Conservation (phyloP, 768 basidiomycete genomes). For the Albatrellus ellisii region DNA sequence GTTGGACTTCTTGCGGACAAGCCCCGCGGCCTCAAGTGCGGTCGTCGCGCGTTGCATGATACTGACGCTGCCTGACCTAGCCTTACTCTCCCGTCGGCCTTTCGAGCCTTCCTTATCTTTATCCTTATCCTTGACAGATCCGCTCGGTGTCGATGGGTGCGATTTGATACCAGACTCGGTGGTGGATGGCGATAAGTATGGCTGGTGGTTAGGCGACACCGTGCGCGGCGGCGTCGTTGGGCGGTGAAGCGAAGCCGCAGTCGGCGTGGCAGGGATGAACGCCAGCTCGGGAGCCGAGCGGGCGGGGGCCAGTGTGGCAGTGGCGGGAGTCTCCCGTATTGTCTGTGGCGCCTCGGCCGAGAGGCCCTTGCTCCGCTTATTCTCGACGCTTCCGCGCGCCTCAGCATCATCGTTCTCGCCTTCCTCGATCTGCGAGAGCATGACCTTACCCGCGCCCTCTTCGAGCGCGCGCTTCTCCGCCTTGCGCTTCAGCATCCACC, state of each 20-base stretch:
- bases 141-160: conserved; percentile 56
- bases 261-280: conserved; percentile 71
- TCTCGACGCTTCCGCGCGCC: conserved; percentile 12
- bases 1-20: conserved; percentile 71
- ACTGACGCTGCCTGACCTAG: conserved; percentile 78
- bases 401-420: conserved; percentile 10
- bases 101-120: conserved; percentile 28
- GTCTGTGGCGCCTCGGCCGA: conserved; percentile 5
- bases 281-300: conserved; percentile 48
- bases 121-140: conserved; percentile 45
- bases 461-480: conserved; percentile 46
- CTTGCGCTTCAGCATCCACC: conserved; percentile 93
- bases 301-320: conserved; percentile 20
- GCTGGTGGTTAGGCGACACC: conserved; percentile 23
- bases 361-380: conserved; percentile 2
- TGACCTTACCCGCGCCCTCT: conserved; percentile 17
- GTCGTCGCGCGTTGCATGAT: conserved; percentile 96
- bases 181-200: conserved; percentile 37
- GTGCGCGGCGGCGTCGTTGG: conserved; percentile 43
- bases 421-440: conserved; percentile 4
- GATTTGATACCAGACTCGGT: conserved; percentile 39
- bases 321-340: conserved; percentile 7
- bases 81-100: conserved; percentile 42
- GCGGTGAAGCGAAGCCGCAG: conserved; percentile 24
- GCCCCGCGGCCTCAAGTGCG: conserved; percentile 72